Base-by-base conservation (phyloP, 2,329 filamentous ascomycete genomes). In the Pestalotiopsis sp. region DNA sequence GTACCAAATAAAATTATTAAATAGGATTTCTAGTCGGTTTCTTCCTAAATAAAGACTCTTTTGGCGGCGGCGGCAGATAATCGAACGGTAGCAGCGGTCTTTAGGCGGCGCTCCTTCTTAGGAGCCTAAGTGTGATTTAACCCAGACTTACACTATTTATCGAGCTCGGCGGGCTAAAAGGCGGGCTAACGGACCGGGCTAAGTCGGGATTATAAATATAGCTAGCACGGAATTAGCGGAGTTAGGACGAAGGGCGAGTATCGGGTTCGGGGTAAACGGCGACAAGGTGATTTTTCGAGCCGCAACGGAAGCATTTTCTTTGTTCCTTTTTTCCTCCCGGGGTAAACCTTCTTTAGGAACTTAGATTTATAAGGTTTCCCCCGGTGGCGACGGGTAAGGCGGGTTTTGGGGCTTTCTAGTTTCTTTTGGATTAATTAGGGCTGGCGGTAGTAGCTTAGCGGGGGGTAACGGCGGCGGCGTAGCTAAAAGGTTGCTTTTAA, bases 121-220 rank as follows among this genome's bases (percentile, higher is more conserved):
- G 1, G 1, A 45, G 14, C 14, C 2, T 45, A 45, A 45, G 6
- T 45, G 11, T 13, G 41, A 45, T 45, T 45, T 45, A 45, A 45
- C 2, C 2, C 1, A 45, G n/a, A 45, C n/a, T 45, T n/a, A n/a
- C 3, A 1, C 6, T 45, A 4, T n/a, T 45, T 45, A 9, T 31
- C 7, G 7, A 9, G 31, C 31, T 9, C 7, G 7, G 31, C 31
- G 31, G 31, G 7, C 27, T 31, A 31, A 31, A 31, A 6, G 7
- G 7, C 1, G 1, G 5, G 5, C 5, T 31, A 31, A 7, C 27
- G 5, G 1, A 31, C 1, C 1, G 1, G 5, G 27, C 27, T 1
- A 6, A 31, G 6, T 31, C 27, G 27, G 27, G 27, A 1, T 1
- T 31, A 31, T 31, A 6, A 6, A 31, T 7, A 7, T 31, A 31